Base-by-base conservation (phyloP, 1,284 basidiomycete species). In the Vanrija pseudolonga region DNA sequence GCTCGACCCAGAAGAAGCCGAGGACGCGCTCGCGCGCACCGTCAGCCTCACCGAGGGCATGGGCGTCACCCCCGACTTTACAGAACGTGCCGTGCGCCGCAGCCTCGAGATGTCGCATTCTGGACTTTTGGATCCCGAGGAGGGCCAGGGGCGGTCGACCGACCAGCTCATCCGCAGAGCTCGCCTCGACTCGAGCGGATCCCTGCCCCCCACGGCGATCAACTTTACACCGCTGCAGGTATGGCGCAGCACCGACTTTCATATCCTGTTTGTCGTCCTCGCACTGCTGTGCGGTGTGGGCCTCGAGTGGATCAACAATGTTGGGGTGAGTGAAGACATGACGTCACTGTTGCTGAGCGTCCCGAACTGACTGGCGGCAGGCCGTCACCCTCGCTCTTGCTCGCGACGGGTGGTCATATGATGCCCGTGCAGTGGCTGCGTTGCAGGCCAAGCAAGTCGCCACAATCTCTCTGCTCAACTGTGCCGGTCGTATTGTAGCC, bases 291-390 rank as follows among this genome's bases (percentile, higher is more conserved):
- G 85, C 57, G 93, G 93, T 14, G 90, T 88, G 2, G 92, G 93
- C 0, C 64, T 97, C 28, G 90, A 93, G 85, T 94, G 89, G 66
- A 96, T 96, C 78, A 95, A 95, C 76, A 97, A 97, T 63, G 90
- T 91, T 20, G 92, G 92, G 22, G 59, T 61, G 28, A 51, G 59
- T 57, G n/a, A n/a, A 1, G 43, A 18, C 36, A 36, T 36, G 45
- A 6, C 14, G 23, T 17, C 22, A 44, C 17, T 14, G 20, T 6
- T 39, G 8, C 17, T 19, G 17, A n/a, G n/a, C n/a, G 5, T 41
- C 18, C 17, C 18, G 18, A 4, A n/a, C 4, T 23, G 40, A 19
- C n/a, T 3, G 2, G 8, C 40, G 18, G 7, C 52, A 61, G n/a
- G 87, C 88, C 0, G 90, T 96, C 70, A 85, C 92, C 0, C 86